phyloP scores from a whole-genome alignment of 2,329 filamentous ascomycete genomes.

The Cryphonectria parasitica region DNA sequence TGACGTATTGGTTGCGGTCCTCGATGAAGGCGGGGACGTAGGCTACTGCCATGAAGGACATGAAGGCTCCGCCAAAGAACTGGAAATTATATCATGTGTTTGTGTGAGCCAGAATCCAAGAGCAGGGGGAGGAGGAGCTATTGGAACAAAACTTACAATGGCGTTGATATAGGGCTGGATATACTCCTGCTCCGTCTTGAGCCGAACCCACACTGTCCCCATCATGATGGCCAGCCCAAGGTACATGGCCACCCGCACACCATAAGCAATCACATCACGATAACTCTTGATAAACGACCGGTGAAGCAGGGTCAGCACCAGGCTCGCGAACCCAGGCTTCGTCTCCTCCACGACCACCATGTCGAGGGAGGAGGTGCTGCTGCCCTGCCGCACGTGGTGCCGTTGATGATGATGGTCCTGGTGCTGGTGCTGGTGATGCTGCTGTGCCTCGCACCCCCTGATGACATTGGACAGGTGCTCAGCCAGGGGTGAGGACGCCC shows the following conservation, averaged over 20 bases:
- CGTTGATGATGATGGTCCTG: background rate
- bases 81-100: background rate
- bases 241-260: constrained; percentile 83
- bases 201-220: constrained; percentile 83
- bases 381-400: background rate
- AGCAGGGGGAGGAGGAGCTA: background rate
- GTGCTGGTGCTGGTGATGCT: constrained; percentile 33
- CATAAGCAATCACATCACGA: constrained; percentile 82
- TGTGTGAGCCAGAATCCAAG: background rate
- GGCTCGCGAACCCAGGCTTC: constrained; percentile 50
- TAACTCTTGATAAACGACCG: constrained; percentile 83
- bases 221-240: constrained; percentile 79
- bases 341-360: constrained; percentile 35
- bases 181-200: constrained; percentile 68
- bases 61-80: constrained; percentile 74
- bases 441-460: constrained; percentile 34
- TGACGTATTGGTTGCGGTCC: constrained; percentile 71
- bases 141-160: constrained; percentile 52
- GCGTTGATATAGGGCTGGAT: constrained; percentile 85
- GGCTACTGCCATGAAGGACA: constrained; percentile 82
- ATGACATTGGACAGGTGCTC: constrained; percentile 34
- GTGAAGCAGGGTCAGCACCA: constrained; percentile 71
- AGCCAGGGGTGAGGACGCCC: constrained; percentile 51
- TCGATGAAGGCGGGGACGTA: constrained; percentile 86
- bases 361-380: constrained; percentile 34